Conservation (phyloP, 176 grass and related monocot genomes). For the Aegilops umbellulata region DNA sequence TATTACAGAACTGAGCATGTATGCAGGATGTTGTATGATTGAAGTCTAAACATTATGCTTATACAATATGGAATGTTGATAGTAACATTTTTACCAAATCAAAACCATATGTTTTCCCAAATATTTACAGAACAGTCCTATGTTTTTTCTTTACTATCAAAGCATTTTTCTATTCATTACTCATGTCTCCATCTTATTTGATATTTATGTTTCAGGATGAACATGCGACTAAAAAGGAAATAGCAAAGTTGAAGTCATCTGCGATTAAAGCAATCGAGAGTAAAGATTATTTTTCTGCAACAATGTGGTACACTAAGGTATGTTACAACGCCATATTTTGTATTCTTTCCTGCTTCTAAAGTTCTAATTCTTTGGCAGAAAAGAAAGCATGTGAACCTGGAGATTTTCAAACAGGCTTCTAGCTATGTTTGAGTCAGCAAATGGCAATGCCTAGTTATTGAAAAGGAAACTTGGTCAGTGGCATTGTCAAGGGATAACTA, state of each 20-base stretch:
- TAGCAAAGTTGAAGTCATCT: background rate
- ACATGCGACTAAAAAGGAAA: background rate
- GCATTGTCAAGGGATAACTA: background rate
- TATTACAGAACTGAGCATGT: background rate
- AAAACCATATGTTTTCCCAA: background rate
- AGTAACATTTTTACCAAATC: background rate
- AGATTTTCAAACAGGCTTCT: background rate
- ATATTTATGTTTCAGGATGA: background rate
- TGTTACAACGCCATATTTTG: background rate
- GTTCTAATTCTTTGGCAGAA: background rate
- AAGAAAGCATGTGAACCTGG: background rate
- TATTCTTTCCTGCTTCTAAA: background rate
- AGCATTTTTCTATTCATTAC: background rate
- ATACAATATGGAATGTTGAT: background rate
- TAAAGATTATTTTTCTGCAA: background rate
- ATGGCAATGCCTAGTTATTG: background rate
- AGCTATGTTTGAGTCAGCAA: background rate
- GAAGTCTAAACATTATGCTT: constrained; percentile 3
- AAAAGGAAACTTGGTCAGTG: background rate
- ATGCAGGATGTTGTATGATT: background rate
- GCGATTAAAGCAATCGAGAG: background rate
- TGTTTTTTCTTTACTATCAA: background rate
- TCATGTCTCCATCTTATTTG: background rate
- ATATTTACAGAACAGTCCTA: background rate
- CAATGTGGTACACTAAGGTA: background rate